These are phyloP conservation scores for Lachancea waltii DNA, from an alignment of 805 yeast genomes.

Conservation along the genomic window DNA sequence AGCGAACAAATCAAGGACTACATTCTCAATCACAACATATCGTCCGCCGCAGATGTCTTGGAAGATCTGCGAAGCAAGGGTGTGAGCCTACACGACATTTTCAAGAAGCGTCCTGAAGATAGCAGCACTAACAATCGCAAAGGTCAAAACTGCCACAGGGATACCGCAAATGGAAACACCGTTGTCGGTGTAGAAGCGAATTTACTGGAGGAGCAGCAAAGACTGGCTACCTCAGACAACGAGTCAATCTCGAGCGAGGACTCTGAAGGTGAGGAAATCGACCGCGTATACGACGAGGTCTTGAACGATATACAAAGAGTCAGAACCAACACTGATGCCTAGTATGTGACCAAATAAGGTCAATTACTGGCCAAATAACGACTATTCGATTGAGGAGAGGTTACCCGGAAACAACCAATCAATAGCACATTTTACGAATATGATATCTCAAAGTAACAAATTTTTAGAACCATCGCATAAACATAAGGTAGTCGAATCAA, in stretches of 20 bases:
- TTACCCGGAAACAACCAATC: too few species aligned
- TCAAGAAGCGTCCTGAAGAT: constrained; percentile 22
- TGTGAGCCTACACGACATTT: constrained; percentile 34
- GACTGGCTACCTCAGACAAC: background rate
- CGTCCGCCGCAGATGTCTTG: constrained; percentile 35
- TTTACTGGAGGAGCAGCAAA: constrained; percentile 3
- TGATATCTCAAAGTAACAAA: too few species aligned
- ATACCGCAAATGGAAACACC: background rate
- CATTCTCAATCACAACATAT: constrained; percentile 35
- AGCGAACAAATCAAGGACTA: constrained; percentile 35
- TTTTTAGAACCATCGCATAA: background rate
- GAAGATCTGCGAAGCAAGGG: constrained; percentile 38
- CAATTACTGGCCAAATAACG: too few species aligned
- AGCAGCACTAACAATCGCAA: background rate
- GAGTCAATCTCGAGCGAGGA: constrained; percentile 3
- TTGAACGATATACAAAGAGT: constrained; percentile 34
- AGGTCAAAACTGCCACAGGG: background rate
- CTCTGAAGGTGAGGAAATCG: constrained; percentile 28
- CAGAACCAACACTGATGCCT: constrained; percentile 20
- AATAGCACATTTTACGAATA: too few species aligned
- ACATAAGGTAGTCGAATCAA: background rate
- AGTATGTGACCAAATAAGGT: background rate
- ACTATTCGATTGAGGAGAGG: too few species aligned
- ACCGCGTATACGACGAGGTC: constrained; percentile 38
- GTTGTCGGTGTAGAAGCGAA: constrained; percentile 11